Conservation (phyloP, 441 rosid genomes). For the Metrosideros polymorpha region DNA sequence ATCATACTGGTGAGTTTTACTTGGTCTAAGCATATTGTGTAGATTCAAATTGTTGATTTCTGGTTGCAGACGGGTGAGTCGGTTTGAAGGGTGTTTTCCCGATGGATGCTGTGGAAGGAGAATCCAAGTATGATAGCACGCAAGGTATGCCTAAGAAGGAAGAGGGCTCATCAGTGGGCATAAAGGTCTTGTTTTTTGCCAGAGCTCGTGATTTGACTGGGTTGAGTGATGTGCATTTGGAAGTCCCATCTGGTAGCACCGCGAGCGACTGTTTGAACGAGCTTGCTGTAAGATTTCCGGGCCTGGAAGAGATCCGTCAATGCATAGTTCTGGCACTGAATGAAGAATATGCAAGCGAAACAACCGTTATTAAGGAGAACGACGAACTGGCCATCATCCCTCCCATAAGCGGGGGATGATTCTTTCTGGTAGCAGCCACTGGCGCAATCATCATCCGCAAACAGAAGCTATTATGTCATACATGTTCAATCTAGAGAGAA, state of each 20-base stretch:
- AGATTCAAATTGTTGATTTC: background rate
- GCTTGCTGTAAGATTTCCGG: slow-evolving; percentile 50
- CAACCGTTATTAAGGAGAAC: slow-evolving; percentile 43
- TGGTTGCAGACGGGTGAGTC: background rate
- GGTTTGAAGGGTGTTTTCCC: background rate
- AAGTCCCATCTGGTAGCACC: slow-evolving; percentile 54
- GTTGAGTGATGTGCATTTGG: slow-evolving; percentile 34
- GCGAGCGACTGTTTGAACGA: slow-evolving; percentile 54
- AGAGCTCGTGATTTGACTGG: slow-evolving; percentile 79
- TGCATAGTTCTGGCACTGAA: slow-evolving; percentile 81
- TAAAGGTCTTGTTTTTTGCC: slow-evolving; percentile 77
- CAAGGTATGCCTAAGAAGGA: background rate
- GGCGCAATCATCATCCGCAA: background rate
- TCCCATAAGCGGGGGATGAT: slow-evolving; percentile 89
- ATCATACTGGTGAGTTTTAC: background rate
- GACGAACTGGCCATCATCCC: slow-evolving; percentile 91
- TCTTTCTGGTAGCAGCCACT: background rate
- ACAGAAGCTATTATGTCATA: background rate
- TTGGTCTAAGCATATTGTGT: background rate
- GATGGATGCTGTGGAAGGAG: slow-evolving; percentile 14
- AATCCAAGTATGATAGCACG: background rate
- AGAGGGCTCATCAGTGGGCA: slow-evolving; percentile 19
- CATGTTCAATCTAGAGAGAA: background rate
- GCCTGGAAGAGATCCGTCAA: slow-evolving; percentile 50
- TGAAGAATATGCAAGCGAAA: slow-evolving; percentile 66